Evolutionary conservation across 495 filamentous ascomycete species (phyloP).

Genomic region (Podospora australis): DNA sequence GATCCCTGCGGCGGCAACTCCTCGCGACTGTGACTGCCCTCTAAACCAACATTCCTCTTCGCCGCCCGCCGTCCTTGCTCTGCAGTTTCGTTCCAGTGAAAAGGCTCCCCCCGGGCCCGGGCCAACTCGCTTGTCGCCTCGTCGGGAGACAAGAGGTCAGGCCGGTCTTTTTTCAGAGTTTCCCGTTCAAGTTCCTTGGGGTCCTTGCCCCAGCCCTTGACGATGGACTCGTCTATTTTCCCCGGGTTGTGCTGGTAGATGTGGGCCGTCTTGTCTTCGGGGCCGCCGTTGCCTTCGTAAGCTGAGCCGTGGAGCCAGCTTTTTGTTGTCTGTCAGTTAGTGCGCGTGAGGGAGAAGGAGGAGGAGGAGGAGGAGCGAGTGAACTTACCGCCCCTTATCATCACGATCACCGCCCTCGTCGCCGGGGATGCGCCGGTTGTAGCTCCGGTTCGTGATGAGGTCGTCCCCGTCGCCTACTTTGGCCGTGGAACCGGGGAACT

Average conservation of each 20-base stretch:
- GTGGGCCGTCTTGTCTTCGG: slow-evolving; percentile 27
- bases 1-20: slow-evolving; percentile 6
- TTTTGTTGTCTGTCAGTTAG: not conserved
- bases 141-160: slow-evolving; percentile 10
- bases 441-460: slow-evolving; percentile 27
- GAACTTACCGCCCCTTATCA: slow-evolving; percentile 28
- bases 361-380: not conserved
- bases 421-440: slow-evolving; percentile 32
- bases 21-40: not conserved
- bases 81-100: not conserved
- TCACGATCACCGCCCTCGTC: slow-evolving; percentile 35
- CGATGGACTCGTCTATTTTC: slow-evolving; percentile 14
- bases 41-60: slow-evolving; percentile 10
- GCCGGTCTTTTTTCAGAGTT: not conserved
- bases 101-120: slow-evolving; percentile 7
- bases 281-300: slow-evolving; percentile 30
- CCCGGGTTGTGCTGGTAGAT: slow-evolving; percentile 24
- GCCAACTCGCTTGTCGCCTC: not conserved
- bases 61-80: slow-evolving; percentile 11
- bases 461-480: slow-evolving; percentile 25
- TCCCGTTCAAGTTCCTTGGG: not conserved
- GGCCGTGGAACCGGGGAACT: slow-evolving; percentile 30
- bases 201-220: slow-evolving; percentile 13
- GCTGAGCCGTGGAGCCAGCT: slow-evolving; percentile 16
- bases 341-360: not conserved